Evolutionary conservation across 2,329 filamentous ascomycete genomes (phyloP).

Genomic region (Fusarium floridanum): DNA sequence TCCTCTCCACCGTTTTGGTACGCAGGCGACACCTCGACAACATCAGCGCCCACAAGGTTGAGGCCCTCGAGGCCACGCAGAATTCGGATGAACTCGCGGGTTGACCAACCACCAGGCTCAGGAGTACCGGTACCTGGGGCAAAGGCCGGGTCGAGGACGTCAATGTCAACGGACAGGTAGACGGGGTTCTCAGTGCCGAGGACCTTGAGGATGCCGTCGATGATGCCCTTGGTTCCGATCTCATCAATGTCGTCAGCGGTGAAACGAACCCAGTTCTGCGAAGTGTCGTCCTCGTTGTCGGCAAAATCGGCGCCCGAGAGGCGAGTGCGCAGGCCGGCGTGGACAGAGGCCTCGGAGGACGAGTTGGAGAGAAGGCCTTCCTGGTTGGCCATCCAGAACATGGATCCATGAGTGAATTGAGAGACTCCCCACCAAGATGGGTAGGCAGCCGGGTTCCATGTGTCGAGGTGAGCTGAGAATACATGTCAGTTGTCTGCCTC

Average conservation of each 20-base stretch:
- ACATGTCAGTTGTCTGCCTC: slow-evolving; percentile 1
- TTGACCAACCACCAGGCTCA: slow-evolving; percentile 92
- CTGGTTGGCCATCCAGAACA: slow-evolving; percentile 89
- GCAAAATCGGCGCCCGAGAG: slow-evolving; percentile 74
- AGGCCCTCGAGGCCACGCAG: slow-evolving; percentile 83
- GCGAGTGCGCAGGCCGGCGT: slow-evolving; percentile 85
- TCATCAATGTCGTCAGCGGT: slow-evolving; percentile 89
- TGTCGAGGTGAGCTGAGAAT: slow-evolving; percentile 75
- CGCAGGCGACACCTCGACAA: slow-evolving; percentile 86
- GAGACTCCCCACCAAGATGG: slow-evolving; percentile 77
- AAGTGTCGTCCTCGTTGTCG: slow-evolving; percentile 78
- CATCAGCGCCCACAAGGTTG: slow-evolving; percentile 89
- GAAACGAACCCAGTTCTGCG: slow-evolving; percentile 84
- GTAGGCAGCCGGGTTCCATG: slow-evolving; percentile 87
- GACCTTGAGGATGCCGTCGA: slow-evolving; percentile 76
- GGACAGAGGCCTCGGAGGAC: slow-evolving; percentile 78
- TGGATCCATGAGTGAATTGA: slow-evolving; percentile 87
- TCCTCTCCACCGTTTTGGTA: slow-evolving; percentile 86
- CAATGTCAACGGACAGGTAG: slow-evolving; percentile 85
- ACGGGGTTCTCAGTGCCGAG: slow-evolving; percentile 84
- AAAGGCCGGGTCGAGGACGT: slow-evolving; percentile 80
- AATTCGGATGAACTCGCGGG: slow-evolving; percentile 86
- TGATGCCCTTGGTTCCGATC: slow-evolving; percentile 77
- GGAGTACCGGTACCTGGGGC: slow-evolving; percentile 86
- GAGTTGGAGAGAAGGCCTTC: slow-evolving; percentile 82